Evolutionary conservation across 371 early-diverging fungal genomes (phyloP).

Genomic region (Choanephora cucurbitarum): DNA sequence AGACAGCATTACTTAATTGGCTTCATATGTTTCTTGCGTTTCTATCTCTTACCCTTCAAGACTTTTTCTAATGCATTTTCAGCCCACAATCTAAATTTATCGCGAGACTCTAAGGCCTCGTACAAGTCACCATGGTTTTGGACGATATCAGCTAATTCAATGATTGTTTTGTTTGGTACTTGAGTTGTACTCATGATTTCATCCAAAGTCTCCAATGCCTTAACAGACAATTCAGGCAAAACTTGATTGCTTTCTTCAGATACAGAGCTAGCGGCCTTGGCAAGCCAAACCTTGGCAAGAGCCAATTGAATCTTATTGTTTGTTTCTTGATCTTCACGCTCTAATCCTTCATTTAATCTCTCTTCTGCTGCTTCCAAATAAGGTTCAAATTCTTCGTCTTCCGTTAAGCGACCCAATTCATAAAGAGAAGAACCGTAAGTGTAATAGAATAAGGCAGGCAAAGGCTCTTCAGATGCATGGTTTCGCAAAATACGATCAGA

Average conservation of each 20-base stretch:
- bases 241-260: constrained; percentile 13
- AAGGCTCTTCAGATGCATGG: constrained; percentile 34
- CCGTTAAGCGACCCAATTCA: constrained; percentile 50
- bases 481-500: constrained; percentile 65
- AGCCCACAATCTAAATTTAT: constrained; percentile 38
- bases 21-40: no score
- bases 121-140: constrained; percentile 39
- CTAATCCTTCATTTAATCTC: constrained; percentile 30
- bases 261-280: constrained; percentile 38
- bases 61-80: constrained; percentile 28
- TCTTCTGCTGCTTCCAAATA: constrained; percentile 52
- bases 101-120: constrained; percentile 18
- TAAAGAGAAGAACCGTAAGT: constrained; percentile 61
- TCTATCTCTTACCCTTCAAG: constrained; percentile 23
- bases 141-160: constrained; percentile 38
- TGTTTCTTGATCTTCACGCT: constrained; percentile 9
- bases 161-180: constrained; percentile 10
- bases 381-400: constrained; percentile 47
- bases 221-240: constrained; percentile 30
- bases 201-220: constrained; percentile 30
- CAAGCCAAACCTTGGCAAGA: constrained; percentile 41
- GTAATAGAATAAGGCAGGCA: constrained; percentile 52
- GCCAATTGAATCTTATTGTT: constrained; percentile 32
- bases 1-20: no score
- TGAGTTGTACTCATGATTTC: constrained; percentile 4